Evolutionary conservation across 306 rosid species (phyloP).

Genomic region (Castanopsis chinensis): DNA sequence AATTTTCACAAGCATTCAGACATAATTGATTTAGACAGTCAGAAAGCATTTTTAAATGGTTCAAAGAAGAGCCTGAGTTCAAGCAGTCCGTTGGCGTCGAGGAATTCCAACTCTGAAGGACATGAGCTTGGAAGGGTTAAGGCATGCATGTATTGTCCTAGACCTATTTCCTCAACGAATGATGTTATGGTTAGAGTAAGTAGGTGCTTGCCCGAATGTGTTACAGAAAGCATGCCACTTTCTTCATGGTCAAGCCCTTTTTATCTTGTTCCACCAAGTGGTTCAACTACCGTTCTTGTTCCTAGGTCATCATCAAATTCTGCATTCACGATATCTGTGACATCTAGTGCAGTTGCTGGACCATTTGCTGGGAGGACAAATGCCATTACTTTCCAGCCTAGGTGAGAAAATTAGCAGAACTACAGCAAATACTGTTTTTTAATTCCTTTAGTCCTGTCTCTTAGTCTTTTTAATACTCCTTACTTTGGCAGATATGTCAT

Average conservation of each 20-base stretch:
- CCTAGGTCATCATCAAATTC: constrained; percentile 69
- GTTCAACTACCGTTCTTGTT: constrained; percentile 75
- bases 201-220: constrained; percentile 45
- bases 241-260: constrained; percentile 79
- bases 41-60: constrained; percentile 29
- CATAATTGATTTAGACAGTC: constrained; percentile 23
- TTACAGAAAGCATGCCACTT: constrained; percentile 29
- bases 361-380: constrained; percentile 72
- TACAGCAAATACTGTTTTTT: neutral
- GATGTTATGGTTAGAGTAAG: constrained; percentile 70
- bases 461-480: constrained; percentile 21
- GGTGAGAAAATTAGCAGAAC: constrained; percentile 38
- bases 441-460: neutral
- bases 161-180: constrained; percentile 49
- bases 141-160: constrained; percentile 75
- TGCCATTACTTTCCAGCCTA: constrained; percentile 89
- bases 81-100: constrained; percentile 28
- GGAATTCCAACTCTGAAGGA: constrained; percentile 40
- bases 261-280: constrained; percentile 81
- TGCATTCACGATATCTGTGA: constrained; percentile 69
- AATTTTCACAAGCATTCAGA: constrained; percentile 31
- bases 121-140: constrained; percentile 56
- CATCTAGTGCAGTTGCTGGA: constrained; percentile 66
- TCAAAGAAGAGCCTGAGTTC: constrained; percentile 30
- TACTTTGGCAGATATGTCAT: constrained; percentile 69